Evolutionary conservation across 768 basidiomycete species (phyloP), one percentile per base, ranked within the genome.

Genomic region (Phaeotremella skinneri): DNA sequence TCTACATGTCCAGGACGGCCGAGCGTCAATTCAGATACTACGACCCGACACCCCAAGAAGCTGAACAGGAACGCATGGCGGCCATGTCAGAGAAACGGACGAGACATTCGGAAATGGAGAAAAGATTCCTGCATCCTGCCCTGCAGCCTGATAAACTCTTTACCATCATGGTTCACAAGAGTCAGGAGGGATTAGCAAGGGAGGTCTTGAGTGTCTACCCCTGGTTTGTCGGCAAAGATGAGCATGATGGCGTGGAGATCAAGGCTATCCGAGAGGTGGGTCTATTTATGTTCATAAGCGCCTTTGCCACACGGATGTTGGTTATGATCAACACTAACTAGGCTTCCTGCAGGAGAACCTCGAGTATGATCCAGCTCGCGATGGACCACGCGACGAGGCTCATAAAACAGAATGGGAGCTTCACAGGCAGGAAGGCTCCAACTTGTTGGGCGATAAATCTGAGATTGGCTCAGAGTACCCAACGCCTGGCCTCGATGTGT

Each of bases 61-160:
- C 69, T 23, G 85, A 88, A 37, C 79, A 84, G 1, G 93, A 97
- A 75, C 80, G 93, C 39, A 43, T 54, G 16, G 62, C 60, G 16
- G 83, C 83, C 11, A 72, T 81, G 39, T 85, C 86, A 48, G 86
- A 89, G 66, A 82, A 92, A 2, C 83, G 91, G 69, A 89, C 90
- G 0, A 84, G 87, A 53, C 84, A 85, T 48, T 82, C 84, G 0
- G 93, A 97, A 74, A 83, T 98, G 29, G 87, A 87, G 79, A 91
- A 86, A 74, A 87, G 94, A 27, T 99, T 98, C 79, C 89, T 93
- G 0, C 96, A 99, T 75, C 93, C 96, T 1, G 89, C 92, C 16
- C 81, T 99, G 48, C 85, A 91, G 65, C 78, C 83, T 13, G 90
- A 93, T 53, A 81, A 94, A 47, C 89, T 92, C 31, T 77, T 68